Conservation (phyloP, 192 early-diverging fungal species). For the Coemansia sp. region DNA sequence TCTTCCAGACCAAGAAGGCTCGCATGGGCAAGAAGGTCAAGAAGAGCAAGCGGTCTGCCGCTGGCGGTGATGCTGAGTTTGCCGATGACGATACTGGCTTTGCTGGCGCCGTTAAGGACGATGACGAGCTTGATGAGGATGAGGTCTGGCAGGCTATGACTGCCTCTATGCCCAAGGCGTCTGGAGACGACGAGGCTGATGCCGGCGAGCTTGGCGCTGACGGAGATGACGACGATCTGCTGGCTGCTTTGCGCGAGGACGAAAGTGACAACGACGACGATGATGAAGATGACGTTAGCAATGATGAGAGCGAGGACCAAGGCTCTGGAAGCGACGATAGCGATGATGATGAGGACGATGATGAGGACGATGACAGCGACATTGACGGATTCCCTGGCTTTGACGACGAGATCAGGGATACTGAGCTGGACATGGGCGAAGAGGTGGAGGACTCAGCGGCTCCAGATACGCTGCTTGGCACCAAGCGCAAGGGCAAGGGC, state of each 20-base stretch:
- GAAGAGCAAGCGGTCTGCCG: conserved; percentile 49
- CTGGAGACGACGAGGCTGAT: conserved; percentile 52
- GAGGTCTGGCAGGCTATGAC: conserved; percentile 91
- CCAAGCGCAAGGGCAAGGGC: conserved; percentile 43
- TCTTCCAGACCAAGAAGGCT: conserved; percentile 44
- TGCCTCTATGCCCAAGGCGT: conserved; percentile 57
- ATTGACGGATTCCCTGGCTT: conserved; percentile 34
- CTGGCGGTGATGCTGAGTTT: conserved; percentile 51
- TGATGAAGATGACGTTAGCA: conserved; percentile 41
- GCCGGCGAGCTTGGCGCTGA: conserved; percentile 49
- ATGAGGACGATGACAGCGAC: conserved; percentile 58
- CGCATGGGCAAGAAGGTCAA: conserved; percentile 38
- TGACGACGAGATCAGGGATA: conserved; percentile 25
- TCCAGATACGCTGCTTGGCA: conserved; percentile 10
- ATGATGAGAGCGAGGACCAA: conserved; percentile 49
- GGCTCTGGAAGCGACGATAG: conserved; percentile 56
- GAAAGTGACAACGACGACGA: conserved; percentile 32
- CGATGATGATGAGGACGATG: conserved; percentile 56
- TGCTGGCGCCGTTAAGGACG: conserved; percentile 38
- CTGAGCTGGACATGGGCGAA: conserved; percentile 10
- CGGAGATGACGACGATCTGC: conserved; percentile 48
- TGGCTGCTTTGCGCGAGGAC: conserved; percentile 49
- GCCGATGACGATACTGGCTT: conserved; percentile 53
- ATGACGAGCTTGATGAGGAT: conserved; percentile 68
- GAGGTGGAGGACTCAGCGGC: not conserved